Conservation (phyloP, 1,139 yeast species). For the Yamadazyma kanchanaburiensis region DNA sequence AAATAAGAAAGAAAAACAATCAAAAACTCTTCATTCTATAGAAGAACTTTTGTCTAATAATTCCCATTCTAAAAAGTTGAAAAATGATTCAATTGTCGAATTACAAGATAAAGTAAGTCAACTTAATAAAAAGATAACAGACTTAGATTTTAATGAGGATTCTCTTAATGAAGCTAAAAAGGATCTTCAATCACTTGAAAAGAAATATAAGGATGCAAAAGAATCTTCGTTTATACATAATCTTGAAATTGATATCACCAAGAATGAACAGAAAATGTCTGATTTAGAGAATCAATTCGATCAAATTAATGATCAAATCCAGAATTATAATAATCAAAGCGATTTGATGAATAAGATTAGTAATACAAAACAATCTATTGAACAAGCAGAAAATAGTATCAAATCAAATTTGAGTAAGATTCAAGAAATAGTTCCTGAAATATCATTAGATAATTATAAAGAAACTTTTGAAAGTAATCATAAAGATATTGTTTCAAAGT, state of each 20-base stretch:
- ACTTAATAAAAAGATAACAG: constrained; percentile 39
- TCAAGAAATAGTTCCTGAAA: constrained; percentile 13
- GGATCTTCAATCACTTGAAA: constrained; percentile 32
- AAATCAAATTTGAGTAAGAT: constrained; percentile 11
- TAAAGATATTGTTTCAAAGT: no score
- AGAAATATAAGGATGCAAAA: constrained; percentile 24
- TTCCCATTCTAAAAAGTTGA: constrained; percentile 8
- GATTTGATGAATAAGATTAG: constrained; percentile 54
- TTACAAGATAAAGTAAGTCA: constrained; percentile 25
- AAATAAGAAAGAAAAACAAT: constrained; percentile 12
- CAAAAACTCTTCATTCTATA: constrained; percentile 11
- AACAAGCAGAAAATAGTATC: constrained; percentile 6
- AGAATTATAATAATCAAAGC: constrained; percentile 53
- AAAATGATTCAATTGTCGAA: constrained; percentile 7
- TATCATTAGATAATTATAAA: constrained; percentile 23
- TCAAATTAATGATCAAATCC: constrained; percentile 46
- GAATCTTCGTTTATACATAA: constrained; percentile 23
- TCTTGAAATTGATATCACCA: constrained; percentile 34
- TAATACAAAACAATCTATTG: constrained; percentile 23
- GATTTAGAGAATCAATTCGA: constrained; percentile 55
- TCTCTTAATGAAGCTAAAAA: constrained; percentile 26
- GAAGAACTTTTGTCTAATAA: constrained; percentile 9
- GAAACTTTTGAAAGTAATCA: constrained; percentile 10
- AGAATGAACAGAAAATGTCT: constrained; percentile 35
- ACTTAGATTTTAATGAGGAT: constrained; percentile 27